Evolutionary conservation across 2,329 filamentous ascomycete species (phyloP).

Genomic region (Trichoderma sp.): DNA sequence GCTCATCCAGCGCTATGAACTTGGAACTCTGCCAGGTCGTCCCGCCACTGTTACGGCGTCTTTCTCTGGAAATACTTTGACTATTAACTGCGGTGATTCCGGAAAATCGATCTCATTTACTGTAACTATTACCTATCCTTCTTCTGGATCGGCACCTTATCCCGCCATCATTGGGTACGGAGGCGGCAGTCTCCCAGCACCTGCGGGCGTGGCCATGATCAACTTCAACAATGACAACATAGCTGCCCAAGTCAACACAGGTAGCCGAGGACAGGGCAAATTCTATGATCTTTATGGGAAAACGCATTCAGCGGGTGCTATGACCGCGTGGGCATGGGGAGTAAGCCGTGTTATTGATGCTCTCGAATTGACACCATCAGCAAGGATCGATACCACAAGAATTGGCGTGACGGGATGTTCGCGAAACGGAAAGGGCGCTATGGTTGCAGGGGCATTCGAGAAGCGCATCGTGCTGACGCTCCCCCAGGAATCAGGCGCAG

Average conservation of each 20-base stretch:
- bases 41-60: background rate
- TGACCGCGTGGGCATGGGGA: slow-evolving; percentile 15
- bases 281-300: slow-evolving; percentile 3
- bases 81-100: background rate
- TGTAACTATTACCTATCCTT: slow-evolving; percentile 5
- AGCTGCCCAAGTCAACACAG: slow-evolving; percentile 2
- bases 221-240: slow-evolving; percentile 13
- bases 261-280: slow-evolving; percentile 6
- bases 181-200: slow-evolving; percentile 7
- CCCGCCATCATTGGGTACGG: slow-evolving; percentile 4
- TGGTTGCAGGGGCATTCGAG: slow-evolving; percentile 4
- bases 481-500: slow-evolving; percentile 10
- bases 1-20: slow-evolving; percentile 5
- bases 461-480: background rate
- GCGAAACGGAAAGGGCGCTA: slow-evolving; percentile 2
- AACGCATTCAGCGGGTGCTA: background rate
- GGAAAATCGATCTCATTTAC: slow-evolving; percentile 7
- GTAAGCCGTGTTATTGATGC: slow-evolving; percentile 13
- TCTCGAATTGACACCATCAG: background rate
- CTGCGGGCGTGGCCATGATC: slow-evolving; percentile 3
- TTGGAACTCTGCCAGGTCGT: slow-evolving; percentile 2
- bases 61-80: slow-evolving; percentile 10
- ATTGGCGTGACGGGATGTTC: slow-evolving; percentile 10
- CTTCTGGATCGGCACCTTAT: slow-evolving; percentile 1
- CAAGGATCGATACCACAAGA: slow-evolving; percentile 2